Evolutionary conservation across 2,329 filamentous ascomycete species (phyloP), one percentile per base, ranked within the genome.

Genomic region (Alternaria infectoria): DNA sequence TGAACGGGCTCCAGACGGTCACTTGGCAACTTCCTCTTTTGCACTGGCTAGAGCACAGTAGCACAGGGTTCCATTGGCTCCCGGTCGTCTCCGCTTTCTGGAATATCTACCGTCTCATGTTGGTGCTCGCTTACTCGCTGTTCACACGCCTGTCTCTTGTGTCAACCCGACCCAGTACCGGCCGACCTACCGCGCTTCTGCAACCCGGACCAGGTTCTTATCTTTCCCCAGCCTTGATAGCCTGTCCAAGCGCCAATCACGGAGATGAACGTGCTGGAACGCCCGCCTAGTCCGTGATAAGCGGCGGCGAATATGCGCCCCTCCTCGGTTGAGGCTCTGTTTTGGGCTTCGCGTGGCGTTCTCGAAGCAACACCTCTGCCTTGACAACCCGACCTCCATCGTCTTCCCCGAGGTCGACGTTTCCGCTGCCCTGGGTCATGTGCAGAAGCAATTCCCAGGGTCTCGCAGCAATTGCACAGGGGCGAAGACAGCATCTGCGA

Each of bases 11-110:
- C 64, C 64, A 65, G 62, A 54, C 51, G 52, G 59, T 45, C 46
- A 55, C 74, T 77, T 79, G 75, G 71, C 75, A 77, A 72, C 77
- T 79, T 66, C 77, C 77, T 77, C 51, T 74, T 78, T 71, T 13
- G 72, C 73, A 28, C 59, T 76, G 70, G 72, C 60, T 51, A 68
- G 54, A 45, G 68, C 54, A 62, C 64, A 44, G 57, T 51, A 45
- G 52, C 56, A 51, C 51, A 57, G 45, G 13, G 8, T 40, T 26
- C 70, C 61, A 77, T 78, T 77, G 76, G 76, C 47, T 55, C 43
- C 69, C 76, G 74, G 74, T 65, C 71, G 74, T 69, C 71, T 77
- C 74, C 75, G 74, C 71, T 62, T 59, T 65, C 62, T 64, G 61
- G 57, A 69, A 59, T 52, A 32, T 62, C 59, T 62, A 44, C 60